Percentiles rank a stretch among this genome's conserved stretches.
Conservation (phyloP, 2,329 filamentous ascomycete genomes). For the Trichoderma aggressivum region DNA sequence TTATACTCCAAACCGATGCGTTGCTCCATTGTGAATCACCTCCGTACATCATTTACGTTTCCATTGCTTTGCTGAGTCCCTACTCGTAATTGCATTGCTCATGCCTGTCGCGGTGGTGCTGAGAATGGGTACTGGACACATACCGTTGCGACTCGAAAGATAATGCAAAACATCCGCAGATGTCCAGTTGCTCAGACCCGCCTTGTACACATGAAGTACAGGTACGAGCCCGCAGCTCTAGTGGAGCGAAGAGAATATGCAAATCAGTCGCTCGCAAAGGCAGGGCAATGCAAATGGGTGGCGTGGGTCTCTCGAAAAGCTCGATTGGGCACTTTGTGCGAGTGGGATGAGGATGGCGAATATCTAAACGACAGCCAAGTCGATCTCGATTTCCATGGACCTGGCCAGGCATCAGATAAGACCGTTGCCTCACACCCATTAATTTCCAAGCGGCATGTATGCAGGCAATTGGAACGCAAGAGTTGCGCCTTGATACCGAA, state of each 20-base stretch:
- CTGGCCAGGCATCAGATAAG: not conserved
- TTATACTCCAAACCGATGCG: not conserved
- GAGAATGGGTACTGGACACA: not conserved
- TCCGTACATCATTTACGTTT: not conserved
- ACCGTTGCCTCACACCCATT: not conserved
- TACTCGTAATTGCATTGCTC: no score
- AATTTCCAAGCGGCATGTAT: not conserved
- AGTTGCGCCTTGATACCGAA: not conserved
- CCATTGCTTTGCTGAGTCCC: not conserved
- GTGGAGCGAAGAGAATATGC: not conserved
- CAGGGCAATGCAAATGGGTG: conserved; percentile 17
- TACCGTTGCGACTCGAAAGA: not conserved
- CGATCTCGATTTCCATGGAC: not conserved
- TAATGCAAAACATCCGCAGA: not conserved
- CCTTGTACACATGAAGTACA: not conserved
- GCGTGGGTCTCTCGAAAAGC: conserved; percentile 21
- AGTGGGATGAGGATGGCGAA: not conserved
- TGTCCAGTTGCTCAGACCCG: not conserved
- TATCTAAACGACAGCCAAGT: not conserved
- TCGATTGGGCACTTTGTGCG: conserved; percentile 22
- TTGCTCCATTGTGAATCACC: not conserved
- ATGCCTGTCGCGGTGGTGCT: not conserved
- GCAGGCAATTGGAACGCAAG: not conserved
- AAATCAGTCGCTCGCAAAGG: not conserved
- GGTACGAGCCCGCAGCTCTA: not conserved